Conservation (phyloP, 139 green algal species). For the Ettlia oleoabundans region DNA sequence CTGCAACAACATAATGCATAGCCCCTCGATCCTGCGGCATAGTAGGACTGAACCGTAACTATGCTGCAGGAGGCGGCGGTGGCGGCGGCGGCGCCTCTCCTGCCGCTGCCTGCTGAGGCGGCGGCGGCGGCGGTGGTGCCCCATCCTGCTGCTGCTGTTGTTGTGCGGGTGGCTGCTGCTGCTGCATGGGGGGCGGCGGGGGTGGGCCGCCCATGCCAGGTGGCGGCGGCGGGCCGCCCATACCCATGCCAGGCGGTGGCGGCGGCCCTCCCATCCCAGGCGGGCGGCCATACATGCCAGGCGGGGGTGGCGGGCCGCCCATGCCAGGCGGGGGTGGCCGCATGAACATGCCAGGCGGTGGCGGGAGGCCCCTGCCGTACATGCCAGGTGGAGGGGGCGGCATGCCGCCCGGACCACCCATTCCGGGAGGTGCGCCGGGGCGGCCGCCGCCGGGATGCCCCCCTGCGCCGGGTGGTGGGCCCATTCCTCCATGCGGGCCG, state of each 20-base stretch:
- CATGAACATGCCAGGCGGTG: background rate
- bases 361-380: background rate
- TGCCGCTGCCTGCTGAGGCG: background rate
- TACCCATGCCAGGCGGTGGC: background rate
- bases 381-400: background rate
- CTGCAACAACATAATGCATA: too few species aligned
- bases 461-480: too few species aligned
- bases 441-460: background rate
- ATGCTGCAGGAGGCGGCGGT: background rate
- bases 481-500: background rate
- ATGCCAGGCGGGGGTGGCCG: background rate
- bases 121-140: background rate
- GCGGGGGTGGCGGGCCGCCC: background rate
- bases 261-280: background rate
- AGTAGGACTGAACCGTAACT: background rate
- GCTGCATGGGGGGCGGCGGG: background rate
- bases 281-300: background rate
- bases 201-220: background rate
- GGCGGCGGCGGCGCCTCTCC: conserved; percentile 12
- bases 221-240: background rate
- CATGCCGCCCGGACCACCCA: background rate
- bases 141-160: background rate
- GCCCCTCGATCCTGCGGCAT: background rate
- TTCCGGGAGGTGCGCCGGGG: too few species aligned
- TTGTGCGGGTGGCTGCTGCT: background rate